phyloP scores from a whole-genome alignment of 1,284 basidiomycete genomes.

The Rugosomyces carneus region DNA sequence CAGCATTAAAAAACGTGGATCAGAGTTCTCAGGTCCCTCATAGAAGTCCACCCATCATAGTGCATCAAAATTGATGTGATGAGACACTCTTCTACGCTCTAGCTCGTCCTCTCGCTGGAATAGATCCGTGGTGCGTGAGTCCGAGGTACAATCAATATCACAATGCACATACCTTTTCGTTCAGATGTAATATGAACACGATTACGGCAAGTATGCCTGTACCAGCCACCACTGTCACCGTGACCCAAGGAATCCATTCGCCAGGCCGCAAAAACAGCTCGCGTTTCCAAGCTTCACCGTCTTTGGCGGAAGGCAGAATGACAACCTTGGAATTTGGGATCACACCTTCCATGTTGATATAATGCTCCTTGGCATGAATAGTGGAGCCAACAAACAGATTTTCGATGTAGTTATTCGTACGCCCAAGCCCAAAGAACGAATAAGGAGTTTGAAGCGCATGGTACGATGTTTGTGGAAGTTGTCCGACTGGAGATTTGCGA shows the following conservation, averaged over 20 bases:
- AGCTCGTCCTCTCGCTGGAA: conserved; percentile 84
- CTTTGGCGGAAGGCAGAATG: conserved; percentile 73
- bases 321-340: conserved; percentile 97
- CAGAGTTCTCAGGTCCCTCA: background rate
- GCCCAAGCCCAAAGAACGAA: conserved; percentile 92
- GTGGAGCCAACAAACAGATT: conserved; percentile 91
- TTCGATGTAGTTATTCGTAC: conserved; percentile 99
- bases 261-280: conserved; percentile 92
- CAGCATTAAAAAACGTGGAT: background rate
- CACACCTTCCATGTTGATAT: conserved; percentile 90
- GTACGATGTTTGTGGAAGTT: conserved; percentile 90
- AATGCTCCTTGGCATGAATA: conserved; percentile 63
- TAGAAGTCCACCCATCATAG: conserved; percentile 39
- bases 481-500: conserved; percentile 55
- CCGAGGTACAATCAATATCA: conserved; percentile 5
- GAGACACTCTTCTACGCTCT: conserved; percentile 80
- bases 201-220: conserved; percentile 74
- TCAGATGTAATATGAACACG: conserved; percentile 83
- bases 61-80: conserved; percentile 97
- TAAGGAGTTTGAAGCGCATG: conserved; percentile 88
- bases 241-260: conserved; percentile 98
- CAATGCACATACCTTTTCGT: conserved; percentile 67
- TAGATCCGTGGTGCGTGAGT: conserved; percentile 6
- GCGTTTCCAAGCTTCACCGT: conserved; percentile 69
- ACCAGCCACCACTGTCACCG: conserved; percentile 73